Evolutionary conservation across 106 monocot species (phyloP), one percentile per base, ranked within the genome.

Genomic region (Dioscorea alata): DNA sequence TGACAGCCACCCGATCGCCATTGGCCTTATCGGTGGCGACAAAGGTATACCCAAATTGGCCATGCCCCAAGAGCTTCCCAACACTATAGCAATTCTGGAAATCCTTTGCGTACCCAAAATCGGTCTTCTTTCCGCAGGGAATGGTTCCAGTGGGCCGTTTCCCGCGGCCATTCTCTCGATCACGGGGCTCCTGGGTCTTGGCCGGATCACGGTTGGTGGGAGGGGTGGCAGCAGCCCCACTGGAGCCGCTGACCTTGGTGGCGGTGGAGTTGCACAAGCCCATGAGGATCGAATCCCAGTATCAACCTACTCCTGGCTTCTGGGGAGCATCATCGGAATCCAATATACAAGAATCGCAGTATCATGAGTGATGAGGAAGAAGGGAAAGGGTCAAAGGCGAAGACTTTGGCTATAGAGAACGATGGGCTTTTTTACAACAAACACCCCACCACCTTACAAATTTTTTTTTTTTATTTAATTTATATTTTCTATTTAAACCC

Each of bases 21-120:
- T 68, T 84, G 58, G 48, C 33, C 71, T 79, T 83, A 51, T 86
- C 83, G 14, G 75, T 74, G 68, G 86, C 90, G 32, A 79, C 76
- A 62, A 79, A 86, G 35, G 90, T 90, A 70, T 86, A 86, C 0
- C 90, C 90, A 33, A 90, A 90, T 74, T 84, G 86, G 8, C 90
- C 90, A 50, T 84, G 90, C 4, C 90, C 90, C 13, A 90, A 75
- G 15, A 90, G 78, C 79, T 81, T 90, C 57, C 90, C 90, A 23
- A 84, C 71, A 13, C 61, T 10, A 32, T 81, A 90, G 54, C 71
- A 49, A 57, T 57, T 66, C 13, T 61, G 79, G 62, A 86, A 90
- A 53, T 86, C 79, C 71, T 65, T 73, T 12, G 69, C 70, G 49
- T 86, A 90, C 20, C 90, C 90, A 14, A 90, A 90, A 33, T 90